These are phyloP conservation scores for Venustampulla echinocandica DNA, from an alignment of 495 filamentous ascomycete genomes.

Conservation along the genomic window DNA sequence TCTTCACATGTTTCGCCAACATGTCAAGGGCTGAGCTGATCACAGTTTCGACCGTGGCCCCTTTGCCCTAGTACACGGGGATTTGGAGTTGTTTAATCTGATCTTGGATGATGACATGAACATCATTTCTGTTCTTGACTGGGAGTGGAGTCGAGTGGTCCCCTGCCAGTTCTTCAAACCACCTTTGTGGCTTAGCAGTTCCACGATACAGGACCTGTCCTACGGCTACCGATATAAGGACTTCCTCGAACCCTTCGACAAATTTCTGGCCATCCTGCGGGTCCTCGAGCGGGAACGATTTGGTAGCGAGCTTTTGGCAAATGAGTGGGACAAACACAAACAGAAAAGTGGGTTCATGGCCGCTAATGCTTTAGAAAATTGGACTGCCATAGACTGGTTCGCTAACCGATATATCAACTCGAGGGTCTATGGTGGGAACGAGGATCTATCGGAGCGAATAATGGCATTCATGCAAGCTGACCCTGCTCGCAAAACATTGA, in stretches of 20 bases:
- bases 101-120: slow-evolving; percentile 21
- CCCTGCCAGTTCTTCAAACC: slow-evolving; percentile 22
- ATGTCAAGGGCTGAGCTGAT: slow-evolving; percentile 19
- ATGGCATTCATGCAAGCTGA: slow-evolving; percentile 6
- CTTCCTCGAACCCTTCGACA: slow-evolving; percentile 1
- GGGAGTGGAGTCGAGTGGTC: slow-evolving; percentile 25
- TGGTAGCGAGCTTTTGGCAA: slow-evolving; percentile 16
- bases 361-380: slow-evolving; percentile 19
- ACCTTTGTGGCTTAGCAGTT: slow-evolving; percentile 19
- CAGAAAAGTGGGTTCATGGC: slow-evolving; percentile 18
- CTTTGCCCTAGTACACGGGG: slow-evolving; percentile 23
- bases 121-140: slow-evolving; percentile 24
- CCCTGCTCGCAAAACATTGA: background rate
- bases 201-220: slow-evolving; percentile 1
- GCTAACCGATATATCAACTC: slow-evolving; percentile 11
- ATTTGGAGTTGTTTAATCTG: slow-evolving; percentile 22
- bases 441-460: slow-evolving; percentile 5
- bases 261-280: slow-evolving; percentile 13
- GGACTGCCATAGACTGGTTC: slow-evolving; percentile 22
- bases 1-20: slow-evolving; percentile 18
- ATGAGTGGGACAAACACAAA: slow-evolving; percentile 17
- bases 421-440: slow-evolving; percentile 2
- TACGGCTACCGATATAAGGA: slow-evolving; percentile 2
- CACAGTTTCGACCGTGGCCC: slow-evolving; percentile 19
- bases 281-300: slow-evolving; percentile 15